These are phyloP conservation scores for Solioccasus polychromus DNA, from an alignment of 768 basidiomycete genomes.

Conservation along the genomic window DNA sequence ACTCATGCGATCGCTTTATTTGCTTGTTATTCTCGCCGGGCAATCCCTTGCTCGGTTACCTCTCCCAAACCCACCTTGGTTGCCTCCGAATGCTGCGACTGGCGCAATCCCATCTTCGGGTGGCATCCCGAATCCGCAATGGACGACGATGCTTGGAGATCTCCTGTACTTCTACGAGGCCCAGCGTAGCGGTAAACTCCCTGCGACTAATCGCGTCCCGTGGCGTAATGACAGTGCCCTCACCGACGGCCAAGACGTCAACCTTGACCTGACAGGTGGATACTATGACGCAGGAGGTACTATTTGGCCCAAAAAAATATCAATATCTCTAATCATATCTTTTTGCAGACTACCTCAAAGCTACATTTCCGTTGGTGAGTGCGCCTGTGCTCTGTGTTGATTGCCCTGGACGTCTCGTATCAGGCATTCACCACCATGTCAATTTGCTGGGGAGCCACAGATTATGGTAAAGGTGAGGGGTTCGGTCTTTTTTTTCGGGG, in stretches of 20 bases:
- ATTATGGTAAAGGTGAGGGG: constrained; percentile 70
- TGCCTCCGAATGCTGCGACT: constrained; percentile 56
- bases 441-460: constrained; percentile 86
- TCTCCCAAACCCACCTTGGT: constrained; percentile 61
- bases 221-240: constrained; percentile 86
- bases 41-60: constrained; percentile 52
- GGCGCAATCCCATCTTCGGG: constrained; percentile 50
- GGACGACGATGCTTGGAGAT: constrained; percentile 79
- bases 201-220: constrained; percentile 64
- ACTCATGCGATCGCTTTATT: constrained; percentile 22
- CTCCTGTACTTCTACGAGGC: constrained; percentile 89
- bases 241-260: constrained; percentile 72
- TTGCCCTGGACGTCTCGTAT: background rate
- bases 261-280: constrained; percentile 78
- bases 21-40: constrained; percentile 18
- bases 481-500: background rate
- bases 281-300: constrained; percentile 92
- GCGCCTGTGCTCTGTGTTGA: background rate
- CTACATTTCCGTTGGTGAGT: constrained; percentile 77
- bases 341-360: constrained; percentile 77
- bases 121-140: constrained; percentile 66
- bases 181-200: constrained; percentile 78
- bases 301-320: constrained; percentile 10
- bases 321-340: background rate
- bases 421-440: constrained; percentile 84